phyloP scores from a whole-genome alignment of 1,284 basidiomycete genomes.

The Ustilago trichophora region DNA sequence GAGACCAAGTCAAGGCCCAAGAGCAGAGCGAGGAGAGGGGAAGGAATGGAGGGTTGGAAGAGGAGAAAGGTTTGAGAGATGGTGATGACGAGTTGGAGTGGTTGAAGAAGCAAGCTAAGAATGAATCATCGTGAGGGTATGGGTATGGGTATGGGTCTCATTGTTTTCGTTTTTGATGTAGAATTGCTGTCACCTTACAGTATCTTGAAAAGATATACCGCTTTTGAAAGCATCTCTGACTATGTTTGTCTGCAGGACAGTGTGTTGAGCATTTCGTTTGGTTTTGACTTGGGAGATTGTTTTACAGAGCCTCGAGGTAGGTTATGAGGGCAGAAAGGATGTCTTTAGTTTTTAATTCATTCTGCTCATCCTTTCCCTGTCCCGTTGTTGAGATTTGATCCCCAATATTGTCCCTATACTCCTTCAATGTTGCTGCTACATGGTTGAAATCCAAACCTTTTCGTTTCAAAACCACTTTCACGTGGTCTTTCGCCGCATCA shows the following conservation, averaged over 20 bases:
- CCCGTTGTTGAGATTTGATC: constrained; percentile 52
- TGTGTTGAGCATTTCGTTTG: too few species aligned
- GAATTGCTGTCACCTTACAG: too few species aligned
- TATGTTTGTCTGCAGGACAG: too few species aligned
- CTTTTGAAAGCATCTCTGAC: too few species aligned
- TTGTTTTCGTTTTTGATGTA: too few species aligned
- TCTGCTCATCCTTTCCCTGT: neutral
- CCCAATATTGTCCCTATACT: constrained; percentile 56
- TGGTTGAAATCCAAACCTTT: constrained; percentile 10
- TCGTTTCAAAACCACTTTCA: constrained; percentile 32
- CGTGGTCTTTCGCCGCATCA: constrained; percentile 73
- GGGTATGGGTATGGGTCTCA: too few species aligned
- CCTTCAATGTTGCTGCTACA: constrained; percentile 35
- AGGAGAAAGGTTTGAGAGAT: constrained; percentile 29
- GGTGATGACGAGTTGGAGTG: constrained; percentile 37
- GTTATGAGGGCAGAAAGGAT: constrained; percentile 53
- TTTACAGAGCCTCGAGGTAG: constrained; percentile 44
- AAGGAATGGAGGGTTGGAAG: constrained; percentile 8
- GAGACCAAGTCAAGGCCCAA: constrained; percentile 37
- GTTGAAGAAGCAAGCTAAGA: constrained; percentile 19
- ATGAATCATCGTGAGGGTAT: too few species aligned
- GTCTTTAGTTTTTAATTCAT: constrained; percentile 28
- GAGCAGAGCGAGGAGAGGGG: constrained; percentile 6
- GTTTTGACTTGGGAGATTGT: neutral
- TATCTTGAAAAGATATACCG: too few species aligned